A percentile compares a stretch with the other conserved stretches of the same genome.
Conservation (phyloP, 169 alveolate genomes). For the Amoebophrya sp. region DNA sequence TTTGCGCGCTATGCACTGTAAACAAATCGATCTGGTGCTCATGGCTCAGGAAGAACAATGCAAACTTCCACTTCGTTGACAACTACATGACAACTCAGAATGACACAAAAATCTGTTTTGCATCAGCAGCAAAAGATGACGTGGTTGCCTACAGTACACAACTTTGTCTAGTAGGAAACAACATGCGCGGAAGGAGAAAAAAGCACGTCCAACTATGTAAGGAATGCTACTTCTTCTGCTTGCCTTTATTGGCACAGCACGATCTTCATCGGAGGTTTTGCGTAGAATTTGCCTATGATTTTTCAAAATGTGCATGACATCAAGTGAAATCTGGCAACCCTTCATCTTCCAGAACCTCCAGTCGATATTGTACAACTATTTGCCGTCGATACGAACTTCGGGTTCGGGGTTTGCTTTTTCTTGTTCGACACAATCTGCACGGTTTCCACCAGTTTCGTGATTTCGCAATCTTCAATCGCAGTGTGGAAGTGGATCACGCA, state of each 20-base stretch:
- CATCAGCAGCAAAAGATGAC: too few relatives aligned
- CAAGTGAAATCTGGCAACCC: not conserved
- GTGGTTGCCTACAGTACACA: too few relatives aligned
- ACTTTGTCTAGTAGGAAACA: too few relatives aligned
- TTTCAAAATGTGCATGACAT: not conserved
- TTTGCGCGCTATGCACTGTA: constrained; percentile 39
- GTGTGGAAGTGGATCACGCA: constrained; percentile 69
- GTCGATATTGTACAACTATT: not conserved
- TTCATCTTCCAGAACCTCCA: not conserved
- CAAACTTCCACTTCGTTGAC: not conserved
- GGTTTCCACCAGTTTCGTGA: constrained; percentile 52
- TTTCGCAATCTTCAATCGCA: constrained; percentile 57
- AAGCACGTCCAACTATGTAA: too few relatives aligned
- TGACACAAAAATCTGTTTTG: too few relatives aligned
- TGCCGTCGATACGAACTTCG: not conserved
- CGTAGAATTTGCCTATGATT: constrained; percentile 37
- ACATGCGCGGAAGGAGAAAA: too few relatives aligned
- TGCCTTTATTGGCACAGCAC: too few relatives aligned
- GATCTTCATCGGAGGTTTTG: too few relatives aligned
- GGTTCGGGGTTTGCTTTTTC: constrained; percentile 38
- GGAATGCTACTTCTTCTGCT: too few relatives aligned
- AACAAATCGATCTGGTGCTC: constrained; percentile 22
- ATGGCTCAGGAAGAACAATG: not conserved
- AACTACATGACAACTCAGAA: not conserved
- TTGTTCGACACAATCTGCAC: constrained; percentile 53